Evolutionary conservation across 192 early-diverging fungal genomes (phyloP), one percentile per base, ranked within the genome.

Genomic region (Phycomyces blakesleeanus): DNA sequence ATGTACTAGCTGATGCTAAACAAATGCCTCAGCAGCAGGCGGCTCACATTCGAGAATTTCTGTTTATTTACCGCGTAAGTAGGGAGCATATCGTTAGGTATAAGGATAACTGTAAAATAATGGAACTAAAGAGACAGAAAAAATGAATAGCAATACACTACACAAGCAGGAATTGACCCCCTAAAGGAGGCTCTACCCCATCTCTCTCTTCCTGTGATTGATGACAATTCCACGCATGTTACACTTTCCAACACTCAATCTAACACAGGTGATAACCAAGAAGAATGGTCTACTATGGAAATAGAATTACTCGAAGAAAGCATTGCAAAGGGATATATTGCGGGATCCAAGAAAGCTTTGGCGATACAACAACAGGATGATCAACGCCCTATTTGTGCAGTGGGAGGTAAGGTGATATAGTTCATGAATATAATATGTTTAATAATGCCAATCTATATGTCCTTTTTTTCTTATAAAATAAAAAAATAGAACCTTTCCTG

Each of bases 1-100:
- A 87, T 63, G 76, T 96, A 26, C 75, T 98, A 55, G 72, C 83
- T 3, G 78, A 74, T 27, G 88, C 83, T 49, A 75, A 83, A 40
- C 91, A 94, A 53, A 66, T 83, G 0, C 69, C 82, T 2, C 64
- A 75, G 12, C 83, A 88, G 60, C 91, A 94, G 59, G 66, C 73
- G 9, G 73, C 80, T 5, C 89, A 91, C 67, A 73, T 93, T 64
- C 76, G 78, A 55, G 91, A 94, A 55, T 93, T 94, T 67, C 66
- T 93, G 25, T 82, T 82, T 63, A 82, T 93, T 12, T 93, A 90
- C 68, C 83, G 83, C 71, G 87, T 91, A 79, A 38, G 12, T 12
- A 12, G n/a, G n/a, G n/a, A n/a, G 8, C 20, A 11, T 37, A 37
- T 5, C 26, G 5, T 39, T 34, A 29, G 22, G 9, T 0, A 51